A percentile compares a stretch with the other conserved stretches of the same genome.
phyloP scores from a whole-genome alignment of 2,329 filamentous ascomycete species.

The Triangularia setosa region DNA sequence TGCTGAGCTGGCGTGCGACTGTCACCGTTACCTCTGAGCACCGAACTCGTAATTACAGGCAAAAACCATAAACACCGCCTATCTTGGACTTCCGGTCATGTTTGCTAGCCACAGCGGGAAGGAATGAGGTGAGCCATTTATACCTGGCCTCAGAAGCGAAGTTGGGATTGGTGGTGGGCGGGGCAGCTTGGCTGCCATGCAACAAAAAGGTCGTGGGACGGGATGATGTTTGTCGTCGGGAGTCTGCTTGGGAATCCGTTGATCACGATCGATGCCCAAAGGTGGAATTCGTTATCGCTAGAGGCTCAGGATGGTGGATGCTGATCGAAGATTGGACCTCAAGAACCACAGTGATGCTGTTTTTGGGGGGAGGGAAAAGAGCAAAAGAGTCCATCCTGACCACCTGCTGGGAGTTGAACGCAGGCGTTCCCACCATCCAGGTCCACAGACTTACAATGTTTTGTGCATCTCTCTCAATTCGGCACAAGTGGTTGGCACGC shows the following conservation, averaged over 20 bases:
- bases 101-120: neutral
- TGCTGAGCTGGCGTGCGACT: slow-evolving; percentile 2
- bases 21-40: neutral
- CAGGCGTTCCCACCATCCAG: neutral
- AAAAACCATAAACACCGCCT: neutral
- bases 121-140: neutral
- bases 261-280: neutral
- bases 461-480: neutral
- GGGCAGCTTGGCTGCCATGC: neutral
- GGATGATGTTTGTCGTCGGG: neutral
- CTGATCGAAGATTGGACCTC: neutral
- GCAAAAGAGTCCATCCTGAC: neutral
- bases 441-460: neutral
- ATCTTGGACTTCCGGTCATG: neutral
- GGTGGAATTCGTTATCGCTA: neutral
- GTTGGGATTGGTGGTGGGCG: neutral
- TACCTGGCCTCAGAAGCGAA: neutral
- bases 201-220: neutral
- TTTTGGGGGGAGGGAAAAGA: neutral
- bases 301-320: neutral
- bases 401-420: neutral
- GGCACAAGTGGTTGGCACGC: neutral
- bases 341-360: neutral
- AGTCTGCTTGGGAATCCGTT: neutral
- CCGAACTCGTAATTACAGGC: neutral